Percentiles rank a stretch among this genome's conserved stretches.
These are phyloP conservation scores for Podospora pseudocomata DNA, from an alignment of 495 filamentous ascomycete genomes.

Conservation along the genomic window DNA sequence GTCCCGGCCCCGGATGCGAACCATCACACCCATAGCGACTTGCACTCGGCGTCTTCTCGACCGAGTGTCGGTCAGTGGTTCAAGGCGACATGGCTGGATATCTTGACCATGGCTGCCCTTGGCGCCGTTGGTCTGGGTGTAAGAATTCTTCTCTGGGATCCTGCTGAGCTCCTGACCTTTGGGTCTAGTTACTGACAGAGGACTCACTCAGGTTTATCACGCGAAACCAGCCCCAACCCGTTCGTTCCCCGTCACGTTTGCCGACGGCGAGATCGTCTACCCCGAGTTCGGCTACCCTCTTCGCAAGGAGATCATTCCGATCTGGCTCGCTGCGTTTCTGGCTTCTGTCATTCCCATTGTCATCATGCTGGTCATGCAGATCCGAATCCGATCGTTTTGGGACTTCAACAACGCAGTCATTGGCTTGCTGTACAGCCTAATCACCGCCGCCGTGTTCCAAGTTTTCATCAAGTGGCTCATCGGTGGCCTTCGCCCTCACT, in stretches of 20 bases:
- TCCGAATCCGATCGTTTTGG: conserved; percentile 63
- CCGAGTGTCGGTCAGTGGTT: conserved; percentile 41
- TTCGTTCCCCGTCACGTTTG: conserved; percentile 27
- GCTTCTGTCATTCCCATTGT: conserved; percentile 54
- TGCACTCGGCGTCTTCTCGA: neutral
- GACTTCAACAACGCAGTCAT: conserved; percentile 61
- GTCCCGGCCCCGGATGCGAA: neutral
- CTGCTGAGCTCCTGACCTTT: neutral
- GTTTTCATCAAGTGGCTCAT: conserved; percentile 39
- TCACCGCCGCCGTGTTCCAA: conserved; percentile 55
- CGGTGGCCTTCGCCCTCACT: conserved; percentile 48
- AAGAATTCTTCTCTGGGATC: neutral
- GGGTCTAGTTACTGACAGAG: neutral
- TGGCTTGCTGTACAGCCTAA: conserved; percentile 57
- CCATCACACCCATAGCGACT: neutral
- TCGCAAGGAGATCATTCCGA: conserved; percentile 61
- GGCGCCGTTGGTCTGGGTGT: conserved; percentile 53
- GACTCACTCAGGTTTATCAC: conserved; percentile 43
- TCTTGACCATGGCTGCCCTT: conserved; percentile 55
- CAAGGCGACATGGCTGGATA: conserved; percentile 54
- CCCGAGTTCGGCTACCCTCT: conserved; percentile 60
- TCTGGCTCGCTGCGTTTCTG: conserved; percentile 56
- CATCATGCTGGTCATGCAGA: conserved; percentile 55
- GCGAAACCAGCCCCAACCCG: conserved; percentile 54
- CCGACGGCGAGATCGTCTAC: conserved; percentile 57